Evolutionary conservation across 2,329 filamentous ascomycete genomes (phyloP).

Genomic region (Colletotrichum sp.): DNA sequence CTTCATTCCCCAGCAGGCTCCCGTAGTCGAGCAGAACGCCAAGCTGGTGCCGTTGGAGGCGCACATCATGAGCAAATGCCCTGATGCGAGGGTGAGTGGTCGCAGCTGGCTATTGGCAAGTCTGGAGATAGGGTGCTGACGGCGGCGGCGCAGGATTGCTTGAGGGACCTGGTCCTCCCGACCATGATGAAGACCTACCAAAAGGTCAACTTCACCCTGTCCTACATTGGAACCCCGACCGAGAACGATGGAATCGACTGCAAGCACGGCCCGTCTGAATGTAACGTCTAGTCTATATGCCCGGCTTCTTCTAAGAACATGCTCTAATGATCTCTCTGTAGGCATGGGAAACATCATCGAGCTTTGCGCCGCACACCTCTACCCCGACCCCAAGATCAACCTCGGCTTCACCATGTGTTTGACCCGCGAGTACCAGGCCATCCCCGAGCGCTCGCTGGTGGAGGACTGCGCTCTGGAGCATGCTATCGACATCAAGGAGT

Average conservation of each 20-base stretch:
- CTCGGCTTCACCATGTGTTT: conserved; percentile 95
- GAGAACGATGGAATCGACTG: conserved; percentile 85
- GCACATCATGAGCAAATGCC: conserved; percentile 98
- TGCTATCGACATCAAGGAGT: conserved; percentile 78
- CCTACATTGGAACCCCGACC: conserved; percentile 84
- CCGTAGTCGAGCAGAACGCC: background rate
- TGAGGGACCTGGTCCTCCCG: conserved; percentile 81
- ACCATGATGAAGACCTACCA: conserved; percentile 81
- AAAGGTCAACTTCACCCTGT: conserved; percentile 90
- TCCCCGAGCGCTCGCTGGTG: conserved; percentile 79
- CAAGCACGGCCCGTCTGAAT: conserved; percentile 89
- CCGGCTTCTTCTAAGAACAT: background rate
- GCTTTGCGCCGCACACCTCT: conserved; percentile 84
- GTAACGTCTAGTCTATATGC: conserved; percentile 31
- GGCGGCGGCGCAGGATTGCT: conserved; percentile 63
- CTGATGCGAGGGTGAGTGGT: conserved; percentile 72
- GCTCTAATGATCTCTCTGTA: conserved; percentile 17
- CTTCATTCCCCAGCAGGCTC: background rate
- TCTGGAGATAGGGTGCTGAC: background rate
- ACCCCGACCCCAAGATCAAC: conserved; percentile 84
- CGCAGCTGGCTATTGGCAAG: background rate
- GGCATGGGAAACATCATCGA: conserved; percentile 92
- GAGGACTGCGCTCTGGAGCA: conserved; percentile 91
- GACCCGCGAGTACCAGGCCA: conserved; percentile 73
- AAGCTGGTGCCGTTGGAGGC: conserved; percentile 79